These are phyloP conservation scores for Pulchroboletus neoregius DNA, from an alignment of 1,284 basidiomycete species.

Conservation along the genomic window DNA sequence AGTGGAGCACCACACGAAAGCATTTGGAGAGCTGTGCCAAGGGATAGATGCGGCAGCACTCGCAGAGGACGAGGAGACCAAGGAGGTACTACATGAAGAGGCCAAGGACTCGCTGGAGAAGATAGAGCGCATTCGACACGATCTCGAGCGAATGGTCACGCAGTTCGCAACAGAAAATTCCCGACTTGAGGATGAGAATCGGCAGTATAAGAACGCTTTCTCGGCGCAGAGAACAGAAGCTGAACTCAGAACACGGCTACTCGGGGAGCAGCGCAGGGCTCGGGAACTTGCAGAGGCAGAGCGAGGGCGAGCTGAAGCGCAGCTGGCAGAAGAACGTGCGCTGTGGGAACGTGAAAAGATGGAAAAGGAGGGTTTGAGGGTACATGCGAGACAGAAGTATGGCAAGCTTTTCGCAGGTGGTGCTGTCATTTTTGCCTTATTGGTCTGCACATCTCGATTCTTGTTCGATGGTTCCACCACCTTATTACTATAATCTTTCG, in stretches of 20 bases:
- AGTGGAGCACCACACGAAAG: constrained; percentile 28
- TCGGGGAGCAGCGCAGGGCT: constrained; percentile 13
- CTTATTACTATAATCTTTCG: background rate
- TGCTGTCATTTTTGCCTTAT: constrained; percentile 15
- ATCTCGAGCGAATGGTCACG: constrained; percentile 28
- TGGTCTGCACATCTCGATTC: constrained; percentile 17
- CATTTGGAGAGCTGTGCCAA: constrained; percentile 27
- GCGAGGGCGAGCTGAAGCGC: constrained; percentile 13
- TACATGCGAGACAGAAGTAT: background rate
- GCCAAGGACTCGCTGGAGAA: constrained; percentile 27
- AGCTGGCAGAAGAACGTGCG: constrained; percentile 15
- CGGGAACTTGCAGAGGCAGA: constrained; percentile 14
- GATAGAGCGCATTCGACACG: constrained; percentile 22
- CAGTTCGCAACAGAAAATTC: constrained; percentile 29
- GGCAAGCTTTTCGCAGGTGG: constrained; percentile 12
- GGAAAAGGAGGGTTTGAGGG: constrained; percentile 7
- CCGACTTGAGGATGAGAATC: constrained; percentile 26
- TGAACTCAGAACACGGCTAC: constrained; percentile 9
- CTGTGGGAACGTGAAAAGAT: constrained; percentile 13
- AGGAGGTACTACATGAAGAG: constrained; percentile 29
- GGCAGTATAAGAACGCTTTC: constrained; percentile 7
- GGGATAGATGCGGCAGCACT: constrained; percentile 32
- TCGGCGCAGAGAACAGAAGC: constrained; percentile 11
- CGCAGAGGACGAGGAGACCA: constrained; percentile 30
- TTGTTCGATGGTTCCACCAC: constrained; percentile 6